Evolutionary conservation across 495 filamentous ascomycete species (phyloP).

Genomic region (Polyplosphaeria fusca): DNA sequence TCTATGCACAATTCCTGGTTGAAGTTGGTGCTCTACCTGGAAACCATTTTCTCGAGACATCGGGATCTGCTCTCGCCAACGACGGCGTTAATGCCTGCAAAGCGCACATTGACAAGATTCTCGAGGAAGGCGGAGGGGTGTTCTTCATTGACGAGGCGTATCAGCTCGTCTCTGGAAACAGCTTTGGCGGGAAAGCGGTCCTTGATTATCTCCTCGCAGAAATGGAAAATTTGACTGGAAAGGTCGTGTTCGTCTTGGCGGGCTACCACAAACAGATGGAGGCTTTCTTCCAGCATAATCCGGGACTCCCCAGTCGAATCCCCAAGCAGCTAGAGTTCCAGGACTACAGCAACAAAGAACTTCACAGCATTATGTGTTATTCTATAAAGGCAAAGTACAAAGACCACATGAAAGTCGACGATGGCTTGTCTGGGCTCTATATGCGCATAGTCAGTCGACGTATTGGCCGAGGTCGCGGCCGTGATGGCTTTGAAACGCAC

Average conservation of each 20-base stretch:
- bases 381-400: constrained; percentile 52
- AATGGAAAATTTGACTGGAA: constrained; percentile 70
- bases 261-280: constrained; percentile 81
- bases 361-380: constrained; percentile 53
- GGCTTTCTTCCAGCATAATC: constrained; percentile 73
- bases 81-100: constrained; percentile 57
- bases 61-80: constrained; percentile 65
- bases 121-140: constrained; percentile 60
- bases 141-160: constrained; percentile 76
- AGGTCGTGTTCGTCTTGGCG: constrained; percentile 72
- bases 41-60: constrained; percentile 58
- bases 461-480: constrained; percentile 59
- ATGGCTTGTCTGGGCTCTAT: constrained; percentile 60
- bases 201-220: constrained; percentile 74
- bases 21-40: constrained; percentile 55
- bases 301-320: constrained; percentile 69
- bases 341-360: constrained; percentile 67
- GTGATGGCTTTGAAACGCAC: constrained; percentile 70
- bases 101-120: constrained; percentile 55
- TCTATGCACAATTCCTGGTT: constrained; percentile 68
- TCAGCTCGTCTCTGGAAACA: constrained; percentile 52
- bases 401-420: constrained; percentile 57
- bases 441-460: constrained; percentile 61
- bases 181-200: constrained; percentile 55
- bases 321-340: constrained; percentile 63